Base-by-base conservation (phyloP, 2,329 filamentous ascomycete genomes). In the Aureobasidium sp. region DNA sequence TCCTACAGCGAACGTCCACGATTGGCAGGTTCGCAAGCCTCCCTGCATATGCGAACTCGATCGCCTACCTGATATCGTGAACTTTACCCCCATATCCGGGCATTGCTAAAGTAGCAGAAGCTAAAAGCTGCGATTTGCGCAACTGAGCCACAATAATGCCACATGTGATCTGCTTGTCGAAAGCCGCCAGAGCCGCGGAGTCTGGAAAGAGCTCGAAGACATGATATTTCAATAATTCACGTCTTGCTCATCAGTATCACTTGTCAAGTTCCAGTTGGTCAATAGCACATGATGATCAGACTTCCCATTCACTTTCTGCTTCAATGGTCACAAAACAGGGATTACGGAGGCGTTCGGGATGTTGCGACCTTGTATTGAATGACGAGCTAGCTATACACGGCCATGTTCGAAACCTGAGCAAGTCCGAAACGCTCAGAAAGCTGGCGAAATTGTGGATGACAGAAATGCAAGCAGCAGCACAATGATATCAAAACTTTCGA, bases 21-120 rank as follows among this genome's bases (percentile, higher is more conserved):
- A 58, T 47, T 47, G 42, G 54, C 54, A 58, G 52, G 54, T 57
- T 54, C 50, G 50, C 17, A 29, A 54, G 27, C 37, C 39, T 57
- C 54, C 54, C 54, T 58, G 54, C 54, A 58, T 58, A 58, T 57
- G 53, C 54, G 42, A 48, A 48, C 54, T 11, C 42, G 54, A 58
- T 57, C 53, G 40, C 24, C 48, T 35, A 39, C 14, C 31, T 35
- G 31, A 24, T 35, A 9, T 19, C 40, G 50, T 44, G 19, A 54
- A 31, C 22, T 15, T 17, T 29, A n/a, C 2, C 31, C 22, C 35
- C 50, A 27, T 22, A 29, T 19, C 12, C 22, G 50, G 37, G 31
- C 24, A 11, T 17, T 42, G 50, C 50, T 22, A 54, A 54, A 37
- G 50, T 24, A 42, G 37, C 11, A 19, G 14, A 54, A 54, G 50